These are phyloP conservation scores for Piper longum DNA, from an alignment of 164 flowering plant genomes.

Conservation along the genomic window DNA sequence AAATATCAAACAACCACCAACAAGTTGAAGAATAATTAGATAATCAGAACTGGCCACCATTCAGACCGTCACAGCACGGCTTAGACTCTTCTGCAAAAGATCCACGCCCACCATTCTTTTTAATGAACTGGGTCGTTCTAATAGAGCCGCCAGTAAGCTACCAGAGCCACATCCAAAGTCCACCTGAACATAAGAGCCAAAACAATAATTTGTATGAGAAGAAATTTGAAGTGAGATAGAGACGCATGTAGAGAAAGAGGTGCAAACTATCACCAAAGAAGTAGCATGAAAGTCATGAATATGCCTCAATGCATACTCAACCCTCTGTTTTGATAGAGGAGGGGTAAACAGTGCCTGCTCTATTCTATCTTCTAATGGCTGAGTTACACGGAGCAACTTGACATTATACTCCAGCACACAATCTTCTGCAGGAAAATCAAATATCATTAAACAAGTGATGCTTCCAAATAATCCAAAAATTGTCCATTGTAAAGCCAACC, in stretches of 20 bases:
- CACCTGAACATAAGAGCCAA: constrained; percentile 33
- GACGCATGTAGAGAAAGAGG: background rate
- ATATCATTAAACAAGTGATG: background rate
- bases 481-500: constrained; percentile 7
- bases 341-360: constrained; percentile 96
- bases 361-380: constrained; percentile 86
- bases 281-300: constrained; percentile 60
- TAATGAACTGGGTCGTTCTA: constrained; percentile 51
- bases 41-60: background rate
- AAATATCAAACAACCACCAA: background rate
- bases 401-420: constrained; percentile 59
- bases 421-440: constrained; percentile 23
- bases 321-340: constrained; percentile 90
- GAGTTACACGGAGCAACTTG: constrained; percentile 50
- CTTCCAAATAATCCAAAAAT: constrained; percentile 1
- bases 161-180: constrained; percentile 98
- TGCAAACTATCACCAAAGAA: constrained; percentile 39
- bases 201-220: background rate
- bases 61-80: constrained; percentile 81
- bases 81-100: constrained; percentile 63
- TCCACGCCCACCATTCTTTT: constrained; percentile 79
- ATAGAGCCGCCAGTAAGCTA: constrained; percentile 60
- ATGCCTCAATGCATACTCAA: constrained; percentile 67
- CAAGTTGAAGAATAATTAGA: background rate
- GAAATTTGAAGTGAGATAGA: background rate